Conservation (phyloP, 2,329 filamentous ascomycete genomes). For the Nigrospora sphaerica region DNA sequence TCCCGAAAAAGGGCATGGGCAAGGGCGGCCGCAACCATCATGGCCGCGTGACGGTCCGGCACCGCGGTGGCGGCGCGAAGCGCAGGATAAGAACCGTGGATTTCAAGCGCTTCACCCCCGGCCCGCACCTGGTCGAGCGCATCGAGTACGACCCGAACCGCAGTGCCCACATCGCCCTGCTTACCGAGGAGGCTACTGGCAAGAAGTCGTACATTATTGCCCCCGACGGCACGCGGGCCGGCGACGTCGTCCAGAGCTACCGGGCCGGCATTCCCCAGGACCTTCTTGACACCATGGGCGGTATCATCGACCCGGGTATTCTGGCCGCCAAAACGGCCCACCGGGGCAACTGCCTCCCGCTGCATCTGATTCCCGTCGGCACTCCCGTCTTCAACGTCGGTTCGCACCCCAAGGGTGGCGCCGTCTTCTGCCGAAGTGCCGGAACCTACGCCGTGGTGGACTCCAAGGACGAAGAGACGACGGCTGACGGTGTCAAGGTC, state of each 20-base stretch:
- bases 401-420: slow-evolving; percentile 62
- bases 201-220: slow-evolving; percentile 87
- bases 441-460: slow-evolving; percentile 87
- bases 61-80: slow-evolving; percentile 88
- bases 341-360: slow-evolving; percentile 87
- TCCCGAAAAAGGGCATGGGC: slow-evolving; percentile 84
- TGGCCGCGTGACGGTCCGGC: slow-evolving; percentile 79
- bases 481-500: slow-evolving; percentile 49
- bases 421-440: slow-evolving; percentile 89
- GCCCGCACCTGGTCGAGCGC: slow-evolving; percentile 81
- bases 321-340: slow-evolving; percentile 90
- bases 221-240: slow-evolving; percentile 87
- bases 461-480: slow-evolving; percentile 75
- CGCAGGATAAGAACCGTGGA: slow-evolving; percentile 87
- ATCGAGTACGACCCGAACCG: slow-evolving; percentile 95
- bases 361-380: slow-evolving; percentile 95
- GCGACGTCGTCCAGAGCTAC: slow-evolving; percentile 89
- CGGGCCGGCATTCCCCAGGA: slow-evolving; percentile 81
- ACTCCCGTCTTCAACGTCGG: slow-evolving; percentile 89
- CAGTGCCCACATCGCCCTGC: slow-evolving; percentile 84
- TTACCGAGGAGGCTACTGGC: slow-evolving; percentile 67
- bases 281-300: slow-evolving; percentile 86
- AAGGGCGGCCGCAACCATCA: slow-evolving; percentile 90
- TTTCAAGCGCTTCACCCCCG: slow-evolving; percentile 71
- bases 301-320: slow-evolving; percentile 88